These are phyloP conservation scores for Zasmidium cellare DNA, from an alignment of 2,329 filamentous ascomycete species.

Conservation along the genomic window DNA sequence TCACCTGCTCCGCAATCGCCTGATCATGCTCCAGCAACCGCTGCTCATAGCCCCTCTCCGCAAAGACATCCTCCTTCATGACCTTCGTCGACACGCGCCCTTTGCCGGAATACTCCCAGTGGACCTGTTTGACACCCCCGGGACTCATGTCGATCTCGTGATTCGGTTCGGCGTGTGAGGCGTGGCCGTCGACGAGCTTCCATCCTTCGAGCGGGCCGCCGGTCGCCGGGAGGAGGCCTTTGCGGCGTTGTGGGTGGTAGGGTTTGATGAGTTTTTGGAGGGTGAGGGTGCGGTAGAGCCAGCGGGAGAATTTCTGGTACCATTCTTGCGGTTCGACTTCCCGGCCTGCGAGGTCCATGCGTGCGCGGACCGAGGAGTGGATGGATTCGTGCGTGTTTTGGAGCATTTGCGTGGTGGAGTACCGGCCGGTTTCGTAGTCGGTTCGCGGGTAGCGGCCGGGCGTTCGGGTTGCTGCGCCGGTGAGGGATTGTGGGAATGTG, in stretches of 20 bases:
- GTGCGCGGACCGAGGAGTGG: conserved; percentile 36
- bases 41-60: conserved; percentile 22
- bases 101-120: conserved; percentile 28
- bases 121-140: conserved; percentile 20
- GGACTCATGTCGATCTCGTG: conserved; percentile 24
- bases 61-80: conserved; percentile 29
- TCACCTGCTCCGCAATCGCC: conserved; percentile 17
- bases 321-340: conserved; percentile 29
- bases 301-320: conserved; percentile 15
- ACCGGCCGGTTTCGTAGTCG: conserved; percentile 29
- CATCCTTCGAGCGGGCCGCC: conserved; percentile 33
- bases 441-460: conserved; percentile 35
- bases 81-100: conserved; percentile 5
- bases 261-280: conserved; percentile 13
- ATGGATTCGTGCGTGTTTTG: conserved; percentile 36
- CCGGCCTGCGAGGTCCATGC: conserved; percentile 34
- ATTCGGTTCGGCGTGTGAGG: conserved; percentile 21
- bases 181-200: conserved; percentile 33
- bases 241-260: conserved; percentile 27
- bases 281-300: conserved; percentile 23
- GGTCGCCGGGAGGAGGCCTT: conserved; percentile 10
- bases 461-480: conserved; percentile 28
- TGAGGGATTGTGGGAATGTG: conserved; percentile 35
- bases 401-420: conserved; percentile 22
- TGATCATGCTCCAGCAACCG: conserved; percentile 21